Percentiles rank a stretch among this genome's conserved stretches.
phyloP scores from a whole-genome alignment of 2,329 filamentous ascomycete genomes.

The Colletotrichum costaricense region DNA sequence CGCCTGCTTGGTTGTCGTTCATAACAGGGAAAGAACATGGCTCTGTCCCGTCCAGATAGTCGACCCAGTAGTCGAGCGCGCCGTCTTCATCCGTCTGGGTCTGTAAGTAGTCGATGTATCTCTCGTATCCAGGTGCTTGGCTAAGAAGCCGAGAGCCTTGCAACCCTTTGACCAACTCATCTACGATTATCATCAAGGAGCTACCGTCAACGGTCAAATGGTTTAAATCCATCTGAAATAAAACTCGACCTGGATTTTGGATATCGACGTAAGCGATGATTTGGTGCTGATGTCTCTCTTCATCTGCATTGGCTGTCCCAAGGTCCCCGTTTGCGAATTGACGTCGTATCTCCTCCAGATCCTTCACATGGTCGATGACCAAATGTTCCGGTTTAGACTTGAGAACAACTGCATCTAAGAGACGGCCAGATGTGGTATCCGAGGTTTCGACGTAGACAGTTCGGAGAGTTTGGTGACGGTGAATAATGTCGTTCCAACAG shows the following conservation, averaged over 20 bases:
- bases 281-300: background rate
- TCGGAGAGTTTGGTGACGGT: conserved; percentile 34
- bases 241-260: background rate
- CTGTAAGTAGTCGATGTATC: conserved; percentile 38
- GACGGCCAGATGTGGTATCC: background rate
- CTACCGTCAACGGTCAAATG: conserved; percentile 27
- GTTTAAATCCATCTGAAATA: conserved; percentile 23
- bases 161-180: conserved; percentile 5
- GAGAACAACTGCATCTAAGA: conserved; percentile 27
- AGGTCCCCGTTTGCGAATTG: background rate
- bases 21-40: conserved; percentile 38
- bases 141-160: background rate
- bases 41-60: conserved; percentile 35
- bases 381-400: conserved; percentile 18
- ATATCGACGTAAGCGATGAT: conserved; percentile 7
- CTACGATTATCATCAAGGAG: conserved; percentile 21
- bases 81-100: conserved; percentile 23
- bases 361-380: conserved; percentile 25
- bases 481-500: conserved; percentile 24
- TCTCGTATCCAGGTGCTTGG: conserved; percentile 28
- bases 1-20: conserved; percentile 14
- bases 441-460: conserved; percentile 19
- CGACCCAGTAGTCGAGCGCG: conserved; percentile 38
- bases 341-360: background rate
- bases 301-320: background rate